Evolutionary conservation across 768 basidiomycete genomes (phyloP), one percentile per base, ranked within the genome.

Genomic region (Crepidotus variabilis): DNA sequence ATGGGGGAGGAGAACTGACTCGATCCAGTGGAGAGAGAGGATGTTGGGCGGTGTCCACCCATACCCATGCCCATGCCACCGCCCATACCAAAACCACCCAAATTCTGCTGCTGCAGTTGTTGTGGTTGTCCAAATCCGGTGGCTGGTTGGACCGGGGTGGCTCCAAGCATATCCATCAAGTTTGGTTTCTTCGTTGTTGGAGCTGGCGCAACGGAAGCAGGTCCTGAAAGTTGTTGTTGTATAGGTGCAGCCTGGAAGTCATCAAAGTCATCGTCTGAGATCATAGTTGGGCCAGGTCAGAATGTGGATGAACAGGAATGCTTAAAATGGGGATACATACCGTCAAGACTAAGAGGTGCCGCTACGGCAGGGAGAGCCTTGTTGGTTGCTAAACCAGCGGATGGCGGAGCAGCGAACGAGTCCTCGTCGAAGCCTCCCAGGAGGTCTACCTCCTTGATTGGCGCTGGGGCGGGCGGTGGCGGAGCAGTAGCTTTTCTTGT

Each of bases 391-490:
- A 77, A 60, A n/a, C 64, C 63, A 16, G 68, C 60, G 3, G 66
- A 47, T 4, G 68, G 68, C 36, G 74, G 56, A 0, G 76, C 60
- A 21, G 72, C 57, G 46, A 65, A 55, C 1, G 75, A 78, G 57
- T 89, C 86, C 59, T 91, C 85, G 63, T 92, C 90, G 54, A 95
- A 85, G 28, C 79, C 82, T 60, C 87, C 91, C 49, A 98, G 82
- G 10, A 97, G 76, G 68, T 96, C 87, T 35, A 87, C 82, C 14
- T 77, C 75, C 8, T 78, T 76, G 2, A 76, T 71, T 14, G 81
- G 72, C 7, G 78, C 69, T 2, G 79, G 69, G 2, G 71, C 63
- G 9, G 76, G 69, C 20, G 78, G 71, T 1, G 72, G 60, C 13
- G 76, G 66, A 4, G 72, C 67, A 51, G 71, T 74, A 1, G 73